Evolutionary conservation across 176 grass and related monocot species (phyloP), one percentile per base, ranked within the genome.

Genomic region (Elaeis guineensis): DNA sequence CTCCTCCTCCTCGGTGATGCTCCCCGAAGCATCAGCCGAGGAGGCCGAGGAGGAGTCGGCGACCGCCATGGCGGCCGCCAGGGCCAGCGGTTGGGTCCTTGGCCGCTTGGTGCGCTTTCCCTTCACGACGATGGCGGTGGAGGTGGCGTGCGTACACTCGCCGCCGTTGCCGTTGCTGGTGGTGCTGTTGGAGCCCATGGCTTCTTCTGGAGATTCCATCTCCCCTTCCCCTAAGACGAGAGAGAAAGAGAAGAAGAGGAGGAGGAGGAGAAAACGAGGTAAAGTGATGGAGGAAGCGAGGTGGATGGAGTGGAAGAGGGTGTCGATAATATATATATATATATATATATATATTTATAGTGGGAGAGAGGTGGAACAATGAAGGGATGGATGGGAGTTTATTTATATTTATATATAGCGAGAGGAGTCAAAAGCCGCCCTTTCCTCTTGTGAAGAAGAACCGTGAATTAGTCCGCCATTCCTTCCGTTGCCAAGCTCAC

Each of bases 91-190:
- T 14, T 49, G 52, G 16, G 19, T 7, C 14, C 85, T 72, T 55
- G 66, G 78, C 4, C 90, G 54, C 77, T 90, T 95, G 73, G 86
- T 95, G 51, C 90, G 79, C 86, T 82, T 86, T 0, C 90, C 82
- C 77, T 86, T 90, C 58, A 72, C 78, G 1, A 95, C 64, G 20
- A 61, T 65, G 6, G 68, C 58, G 22, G 76, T 53, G 25, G 35
- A 30, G 3, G 58, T 17, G 17, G 7, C 16, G 12, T 50, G 23
- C 26, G 35, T 44, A 12, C 35, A 44, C 35, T 44, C 35, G 35
- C 35, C 35, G 59, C 44, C 69, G 54, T 50, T 66, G 50, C 19
- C 21, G 50, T 25, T 29, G 49, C 50, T 66, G 64, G 7, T 52
- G 64, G 19, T 52, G 49, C 17, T 66, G 50, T 53, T 66, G 24